phyloP scores from a whole-genome alignment of 192 early-diverging fungal species.

The Gigaspora rosea region DNA sequence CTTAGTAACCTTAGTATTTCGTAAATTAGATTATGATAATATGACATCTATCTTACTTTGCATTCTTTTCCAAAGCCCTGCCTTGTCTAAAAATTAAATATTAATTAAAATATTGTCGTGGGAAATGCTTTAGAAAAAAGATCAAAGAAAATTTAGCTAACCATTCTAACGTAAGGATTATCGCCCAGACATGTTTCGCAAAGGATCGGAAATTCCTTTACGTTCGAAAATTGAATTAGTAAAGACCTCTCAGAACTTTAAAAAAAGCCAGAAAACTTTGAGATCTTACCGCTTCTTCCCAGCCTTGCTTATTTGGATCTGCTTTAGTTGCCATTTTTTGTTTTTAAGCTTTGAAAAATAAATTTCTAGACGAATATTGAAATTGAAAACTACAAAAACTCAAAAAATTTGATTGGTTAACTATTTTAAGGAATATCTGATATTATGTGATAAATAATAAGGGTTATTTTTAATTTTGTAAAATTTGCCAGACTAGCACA shows the following conservation, averaged over 20 bases:
- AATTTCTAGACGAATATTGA: too few relatives aligned
- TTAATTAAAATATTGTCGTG: not conserved
- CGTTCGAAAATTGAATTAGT: constrained; percentile 10
- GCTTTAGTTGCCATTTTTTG: constrained; percentile 42
- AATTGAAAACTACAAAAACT: too few relatives aligned
- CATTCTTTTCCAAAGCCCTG: constrained; percentile 75
- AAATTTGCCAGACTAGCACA: too few relatives aligned
- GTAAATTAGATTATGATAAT: constrained; percentile 10
- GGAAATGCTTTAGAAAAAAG: not conserved
- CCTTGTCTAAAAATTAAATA: constrained; percentile 53
- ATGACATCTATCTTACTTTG: constrained; percentile 47
- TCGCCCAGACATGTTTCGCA: constrained; percentile 98
- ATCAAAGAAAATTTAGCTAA: constrained; percentile 40
- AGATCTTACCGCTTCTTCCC: constrained; percentile 58
- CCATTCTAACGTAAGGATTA: constrained; percentile 99
- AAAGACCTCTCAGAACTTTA: not conserved
- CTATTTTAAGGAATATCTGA: too few relatives aligned
- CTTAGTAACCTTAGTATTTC: not conserved
- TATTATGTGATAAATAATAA: too few relatives aligned
- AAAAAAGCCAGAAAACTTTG: not conserved
- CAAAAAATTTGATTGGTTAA: too few relatives aligned
- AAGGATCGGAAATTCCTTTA: constrained; percentile 78
- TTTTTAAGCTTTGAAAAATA: too few relatives aligned
- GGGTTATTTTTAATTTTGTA: too few relatives aligned
- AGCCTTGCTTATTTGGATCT: constrained; percentile 63